Conservation (phyloP, 768 basidiomycete species). For the Termitomyces eurrhizus region DNA sequence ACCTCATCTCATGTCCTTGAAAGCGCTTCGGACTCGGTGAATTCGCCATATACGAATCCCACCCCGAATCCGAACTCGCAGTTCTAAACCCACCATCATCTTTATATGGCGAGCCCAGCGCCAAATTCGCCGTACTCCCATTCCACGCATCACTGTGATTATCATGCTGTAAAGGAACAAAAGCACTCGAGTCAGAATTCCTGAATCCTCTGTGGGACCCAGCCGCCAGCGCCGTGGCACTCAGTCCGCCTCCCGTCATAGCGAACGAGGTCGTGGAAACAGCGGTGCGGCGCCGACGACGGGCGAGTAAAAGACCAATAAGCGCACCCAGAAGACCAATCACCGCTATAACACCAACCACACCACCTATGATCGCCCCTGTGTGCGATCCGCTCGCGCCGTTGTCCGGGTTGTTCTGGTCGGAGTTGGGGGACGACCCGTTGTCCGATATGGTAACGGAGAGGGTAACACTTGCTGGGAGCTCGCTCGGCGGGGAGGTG, state of each 20-base stretch:
- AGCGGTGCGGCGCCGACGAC: constrained; percentile 48
- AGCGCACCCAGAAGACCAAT: constrained; percentile 49
- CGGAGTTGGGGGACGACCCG: constrained; percentile 16
- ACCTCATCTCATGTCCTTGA: background rate
- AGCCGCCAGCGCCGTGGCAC: constrained; percentile 10
- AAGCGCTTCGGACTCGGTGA: constrained; percentile 7
- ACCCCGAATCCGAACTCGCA: constrained; percentile 27
- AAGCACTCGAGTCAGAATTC: constrained; percentile 63
- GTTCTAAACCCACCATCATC: constrained; percentile 26
- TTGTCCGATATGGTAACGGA: constrained; percentile 35
- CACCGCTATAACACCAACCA: constrained; percentile 49
- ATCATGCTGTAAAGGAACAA: constrained; percentile 66
- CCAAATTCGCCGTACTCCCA: constrained; percentile 45
- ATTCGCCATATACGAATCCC: constrained; percentile 30
- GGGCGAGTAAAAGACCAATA: constrained; percentile 47
- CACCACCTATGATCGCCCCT: constrained; percentile 43
- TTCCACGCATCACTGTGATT: constrained; percentile 58
- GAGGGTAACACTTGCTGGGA: constrained; percentile 49
- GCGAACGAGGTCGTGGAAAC: constrained; percentile 24
- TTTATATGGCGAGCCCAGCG: constrained; percentile 26
- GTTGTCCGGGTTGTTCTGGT: constrained; percentile 9
- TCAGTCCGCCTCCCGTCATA: constrained; percentile 17
- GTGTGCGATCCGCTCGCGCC: constrained; percentile 28
- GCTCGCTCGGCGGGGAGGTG: constrained; percentile 28
- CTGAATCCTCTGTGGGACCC: constrained; percentile 32